phyloP scores from a whole-genome alignment of 805 yeast genomes.

The Saturnispora halmiae region DNA sequence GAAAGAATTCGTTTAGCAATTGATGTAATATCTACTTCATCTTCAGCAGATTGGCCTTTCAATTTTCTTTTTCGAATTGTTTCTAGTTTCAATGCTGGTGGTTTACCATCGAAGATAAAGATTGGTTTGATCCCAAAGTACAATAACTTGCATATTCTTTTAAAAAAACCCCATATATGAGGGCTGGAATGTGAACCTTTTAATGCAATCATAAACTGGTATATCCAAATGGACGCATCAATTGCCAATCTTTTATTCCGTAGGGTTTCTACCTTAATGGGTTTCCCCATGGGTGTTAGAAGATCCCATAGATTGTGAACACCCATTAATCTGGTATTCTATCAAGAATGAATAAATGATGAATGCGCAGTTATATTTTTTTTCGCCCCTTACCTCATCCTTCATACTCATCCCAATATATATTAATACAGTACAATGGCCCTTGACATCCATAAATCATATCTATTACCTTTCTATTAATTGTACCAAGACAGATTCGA shows the following conservation, averaged over 20 bases:
- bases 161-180: conserved; percentile 90
- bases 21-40: conserved; percentile 54
- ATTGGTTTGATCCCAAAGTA: conserved; percentile 84
- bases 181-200: conserved; percentile 76
- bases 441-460: too few species aligned
- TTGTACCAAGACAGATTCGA: too few species aligned
- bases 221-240: conserved; percentile 98
- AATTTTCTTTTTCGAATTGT: conserved; percentile 70
- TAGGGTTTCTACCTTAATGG: conserved; percentile 80
- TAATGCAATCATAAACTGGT: conserved; percentile 92
- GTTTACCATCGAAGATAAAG: conserved; percentile 94
- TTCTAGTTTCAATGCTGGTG: conserved; percentile 70
- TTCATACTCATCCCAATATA: too few species aligned
- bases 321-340: conserved; percentile 53
- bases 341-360: neutral
- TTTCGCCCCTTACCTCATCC: too few species aligned
- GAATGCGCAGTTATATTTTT: too few species aligned
- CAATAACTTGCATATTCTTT: conserved; percentile 83
- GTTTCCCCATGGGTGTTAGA: conserved; percentile 79
- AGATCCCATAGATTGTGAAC: conserved; percentile 93
- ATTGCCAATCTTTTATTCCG: conserved; percentile 77
- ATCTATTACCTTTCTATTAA: too few species aligned
- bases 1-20: conserved; percentile 81
- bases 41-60: conserved; percentile 26
- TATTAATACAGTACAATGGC: too few species aligned